These are phyloP conservation scores for Geranium incanum DNA, from an alignment of 441 rosid species.

Conservation along the genomic window DNA sequence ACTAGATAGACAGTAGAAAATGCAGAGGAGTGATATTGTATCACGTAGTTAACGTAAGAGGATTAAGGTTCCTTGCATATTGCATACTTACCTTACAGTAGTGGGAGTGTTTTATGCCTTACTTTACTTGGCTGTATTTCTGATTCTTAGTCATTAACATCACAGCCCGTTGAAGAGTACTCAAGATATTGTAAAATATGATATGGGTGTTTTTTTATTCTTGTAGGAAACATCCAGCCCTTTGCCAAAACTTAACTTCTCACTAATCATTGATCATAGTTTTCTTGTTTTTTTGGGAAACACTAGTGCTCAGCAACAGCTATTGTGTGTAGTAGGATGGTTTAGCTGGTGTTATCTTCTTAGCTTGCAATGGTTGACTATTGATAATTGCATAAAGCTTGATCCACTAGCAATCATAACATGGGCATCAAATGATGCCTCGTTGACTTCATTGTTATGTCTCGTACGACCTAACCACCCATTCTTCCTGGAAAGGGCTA, in stretches of 20 bases:
- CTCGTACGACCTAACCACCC: background rate
- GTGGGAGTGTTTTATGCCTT: background rate
- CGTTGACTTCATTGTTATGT: background rate
- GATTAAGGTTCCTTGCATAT: background rate
- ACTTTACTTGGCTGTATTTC: background rate
- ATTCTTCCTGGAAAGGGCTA: slow-evolving; percentile 2
- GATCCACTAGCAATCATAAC: background rate
- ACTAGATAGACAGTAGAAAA: slow-evolving; percentile 1
- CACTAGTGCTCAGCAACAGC: background rate
- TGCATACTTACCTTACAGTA: background rate
- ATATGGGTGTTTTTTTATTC: background rate
- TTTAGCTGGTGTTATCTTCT: background rate
- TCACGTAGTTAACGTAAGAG: slow-evolving; percentile 1
- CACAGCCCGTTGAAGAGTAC: background rate
- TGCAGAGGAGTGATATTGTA: slow-evolving; percentile 3
- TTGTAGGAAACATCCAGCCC: background rate
- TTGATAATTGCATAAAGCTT: background rate
- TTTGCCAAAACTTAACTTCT: background rate
- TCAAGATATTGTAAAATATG: background rate
- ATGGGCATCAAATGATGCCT: slow-evolving; percentile 2
- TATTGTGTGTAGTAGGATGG: background rate
- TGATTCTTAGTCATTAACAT: too few relatives aligned
- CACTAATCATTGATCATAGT: background rate
- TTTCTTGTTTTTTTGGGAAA: background rate
- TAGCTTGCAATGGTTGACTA: background rate